phyloP scores from a whole-genome alignment of 345 rosid genomes.

The Combretum micranthum region DNA sequence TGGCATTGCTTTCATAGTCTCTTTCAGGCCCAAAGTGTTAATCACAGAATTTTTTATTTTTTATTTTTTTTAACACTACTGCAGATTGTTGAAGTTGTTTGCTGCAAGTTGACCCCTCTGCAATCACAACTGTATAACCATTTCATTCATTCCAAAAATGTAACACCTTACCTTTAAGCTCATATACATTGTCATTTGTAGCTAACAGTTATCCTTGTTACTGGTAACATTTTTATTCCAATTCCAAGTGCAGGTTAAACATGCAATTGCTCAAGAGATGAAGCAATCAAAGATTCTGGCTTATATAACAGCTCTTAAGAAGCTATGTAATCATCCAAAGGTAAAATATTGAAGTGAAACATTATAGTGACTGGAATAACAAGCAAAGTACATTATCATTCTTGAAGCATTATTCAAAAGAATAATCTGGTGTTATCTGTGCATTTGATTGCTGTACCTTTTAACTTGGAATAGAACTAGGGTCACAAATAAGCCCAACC shows the following conservation, averaged over 20 bases:
- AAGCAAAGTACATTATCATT: too few relatives aligned
- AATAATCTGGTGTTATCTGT: too few relatives aligned
- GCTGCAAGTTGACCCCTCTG: conserved; percentile 94
- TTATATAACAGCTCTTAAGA: conserved; percentile 95
- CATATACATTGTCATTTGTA: neutral
- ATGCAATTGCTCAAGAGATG: conserved; percentile 66
- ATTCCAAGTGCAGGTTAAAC: conserved; percentile 57
- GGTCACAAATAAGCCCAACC: too few relatives aligned
- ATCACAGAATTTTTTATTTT: too few relatives aligned
- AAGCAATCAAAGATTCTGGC: conserved; percentile 93
- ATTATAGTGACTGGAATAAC: neutral
- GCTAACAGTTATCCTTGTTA: neutral
- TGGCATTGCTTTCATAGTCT: too few relatives aligned
- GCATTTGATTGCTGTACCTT: too few relatives aligned
- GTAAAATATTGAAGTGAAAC: conserved; percentile 20
- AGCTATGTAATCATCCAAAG: conserved; percentile 99
- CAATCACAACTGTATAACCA: conserved; percentile 82
- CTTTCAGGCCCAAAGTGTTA: too few relatives aligned
- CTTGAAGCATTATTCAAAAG: too few relatives aligned
- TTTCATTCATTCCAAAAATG: conserved; percentile 95
- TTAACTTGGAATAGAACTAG: too few relatives aligned
- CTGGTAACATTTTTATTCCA: conserved; percentile 1
- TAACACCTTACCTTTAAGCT: conserved; percentile 20
- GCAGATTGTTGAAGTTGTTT: conserved; percentile 97
- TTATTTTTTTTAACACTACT: too few relatives aligned